Evolutionary conservation across 1,284 basidiomycete species (phyloP), one percentile per base, ranked within the genome.

Genomic region (Phlebopus sp.): DNA sequence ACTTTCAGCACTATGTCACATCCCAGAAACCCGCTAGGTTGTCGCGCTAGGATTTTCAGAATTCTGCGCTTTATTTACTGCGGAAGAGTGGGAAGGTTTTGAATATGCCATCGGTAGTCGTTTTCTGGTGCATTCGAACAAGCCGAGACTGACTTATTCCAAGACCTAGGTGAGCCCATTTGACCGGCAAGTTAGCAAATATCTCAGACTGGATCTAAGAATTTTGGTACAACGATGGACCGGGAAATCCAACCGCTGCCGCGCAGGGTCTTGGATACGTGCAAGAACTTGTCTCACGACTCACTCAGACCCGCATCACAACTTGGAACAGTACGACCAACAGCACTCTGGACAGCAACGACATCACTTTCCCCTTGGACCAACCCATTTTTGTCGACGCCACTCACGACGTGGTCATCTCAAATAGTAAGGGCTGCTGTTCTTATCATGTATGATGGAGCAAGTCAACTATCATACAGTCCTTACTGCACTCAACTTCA

Each of bases 231-330:
- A 68, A 72, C 52, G 69, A 71, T 49, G 82, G 79, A 2, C 72
- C 75, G 10, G 81, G 80, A 11, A 77, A 75, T 18, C 79, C 80
- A 0, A 63, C 76, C 3, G 66, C 73, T 2, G 72, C 76, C 2
- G 83, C 82, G 13, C 76, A 78, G 56, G 85, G 84, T 14, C 72
- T 81, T 37, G 84, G 83, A 17, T 87, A 79, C 65, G 73, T 85
- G 10, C 71, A 79, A 50, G 79, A 84, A 64, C 70, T 73, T 52
- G 72, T 73, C 36, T 68, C 79, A 2, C 72, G 79, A 19, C 68
- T 81, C 34, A 78, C 75, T 3, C 65, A 74, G 50, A 74, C 70
- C 1, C 73, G 68, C 0, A 68, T 86, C 35, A 74, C 71, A 3
- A 64, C 68, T 19, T 81, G 78, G 59, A 73, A 77, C 53, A 69